Evolutionary conservation across 2,329 filamentous ascomycete genomes (phyloP).

Genomic region (Coniella lustricola): DNA sequence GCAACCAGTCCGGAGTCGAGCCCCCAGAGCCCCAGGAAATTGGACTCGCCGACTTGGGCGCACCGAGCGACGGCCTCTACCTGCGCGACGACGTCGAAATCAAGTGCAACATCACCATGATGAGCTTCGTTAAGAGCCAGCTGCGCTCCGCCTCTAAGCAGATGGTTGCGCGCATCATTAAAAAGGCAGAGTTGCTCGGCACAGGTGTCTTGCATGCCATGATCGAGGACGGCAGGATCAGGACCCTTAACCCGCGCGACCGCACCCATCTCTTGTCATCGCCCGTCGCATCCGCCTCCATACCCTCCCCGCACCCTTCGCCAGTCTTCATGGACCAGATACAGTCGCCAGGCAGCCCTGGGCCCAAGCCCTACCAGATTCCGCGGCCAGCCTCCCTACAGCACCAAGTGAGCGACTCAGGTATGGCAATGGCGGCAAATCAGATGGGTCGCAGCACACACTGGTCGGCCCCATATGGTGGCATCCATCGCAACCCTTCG

Average conservation of each 20-base stretch:
- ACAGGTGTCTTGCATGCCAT: slow-evolving; percentile 59
- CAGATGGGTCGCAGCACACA: slow-evolving; percentile 15
- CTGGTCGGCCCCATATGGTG: slow-evolving; percentile 21
- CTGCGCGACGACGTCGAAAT: slow-evolving; percentile 66
- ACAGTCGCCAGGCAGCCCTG: slow-evolving; percentile 21
- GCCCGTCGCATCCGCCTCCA: slow-evolving; percentile 7
- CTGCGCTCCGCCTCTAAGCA: slow-evolving; percentile 59
- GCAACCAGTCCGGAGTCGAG: slow-evolving; percentile 61
- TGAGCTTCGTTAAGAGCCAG: slow-evolving; percentile 59
- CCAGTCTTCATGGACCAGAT: slow-evolving; percentile 8
- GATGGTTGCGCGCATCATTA: slow-evolving; percentile 62
- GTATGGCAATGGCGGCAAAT: slow-evolving; percentile 23
- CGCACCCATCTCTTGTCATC: slow-evolving; percentile 27
- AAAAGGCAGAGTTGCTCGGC: slow-evolving; percentile 64
- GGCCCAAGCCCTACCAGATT: slow-evolving; percentile 31
- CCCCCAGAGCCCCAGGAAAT: slow-evolving; percentile 55
- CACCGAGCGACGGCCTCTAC: slow-evolving; percentile 58
- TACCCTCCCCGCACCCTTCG: slow-evolving; percentile 7
- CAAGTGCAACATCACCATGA: slow-evolving; percentile 59
- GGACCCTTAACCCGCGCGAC: slow-evolving; percentile 49
- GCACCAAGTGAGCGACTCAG: slow-evolving; percentile 8
- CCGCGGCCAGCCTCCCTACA: slow-evolving; percentile 32
- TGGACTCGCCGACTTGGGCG: slow-evolving; percentile 50
- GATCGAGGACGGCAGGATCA: slow-evolving; percentile 58
- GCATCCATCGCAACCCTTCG: slow-evolving; percentile 18